Conservation (phyloP, 805 yeast genomes). For the Lipomyces yamanashiensis region DNA sequence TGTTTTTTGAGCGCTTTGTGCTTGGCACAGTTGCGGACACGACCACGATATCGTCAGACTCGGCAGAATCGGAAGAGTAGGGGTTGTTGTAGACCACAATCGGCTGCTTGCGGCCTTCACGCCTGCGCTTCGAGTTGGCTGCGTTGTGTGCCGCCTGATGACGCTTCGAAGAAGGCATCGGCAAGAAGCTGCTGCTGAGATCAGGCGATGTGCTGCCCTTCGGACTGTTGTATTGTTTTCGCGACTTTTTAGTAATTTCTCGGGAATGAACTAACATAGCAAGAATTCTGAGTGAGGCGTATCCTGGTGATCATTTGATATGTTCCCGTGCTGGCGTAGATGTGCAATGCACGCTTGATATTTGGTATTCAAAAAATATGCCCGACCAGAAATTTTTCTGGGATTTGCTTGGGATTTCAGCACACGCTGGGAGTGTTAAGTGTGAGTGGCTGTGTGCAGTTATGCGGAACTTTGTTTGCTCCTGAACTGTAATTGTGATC, state of each 20-base stretch:
- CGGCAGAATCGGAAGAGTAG: conserved; percentile 26
- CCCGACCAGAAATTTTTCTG: conserved; percentile 21
- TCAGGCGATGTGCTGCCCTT: conserved; percentile 9
- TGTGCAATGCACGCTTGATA: not conserved
- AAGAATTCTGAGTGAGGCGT: not conserved
- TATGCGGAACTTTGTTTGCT: conserved; percentile 11
- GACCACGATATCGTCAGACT: conserved; percentile 10
- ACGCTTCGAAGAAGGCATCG: conserved; percentile 10
- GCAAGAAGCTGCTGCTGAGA: not conserved
- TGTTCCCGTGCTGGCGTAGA: conserved; percentile 4
- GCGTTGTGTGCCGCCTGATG: conserved; percentile 3
- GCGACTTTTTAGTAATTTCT: conserved; percentile 8
- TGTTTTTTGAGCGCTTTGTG: not conserved
- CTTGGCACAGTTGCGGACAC: not conserved
- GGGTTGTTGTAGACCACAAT: conserved; percentile 30
- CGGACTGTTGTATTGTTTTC: conserved; percentile 7
- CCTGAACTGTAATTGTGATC: not conserved
- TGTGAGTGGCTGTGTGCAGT: not conserved
- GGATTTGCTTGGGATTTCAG: conserved; percentile 20
- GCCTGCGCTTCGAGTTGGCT: conserved; percentile 11
- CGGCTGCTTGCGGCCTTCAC: conserved; percentile 17
- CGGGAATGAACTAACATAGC: conserved; percentile 13
- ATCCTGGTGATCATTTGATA: conserved; percentile 31
- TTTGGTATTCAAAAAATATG: not conserved
- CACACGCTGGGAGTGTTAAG: conserved; percentile 8